phyloP scores from a whole-genome alignment of 2,329 filamentous ascomycete species.

The Bipolaris cookei region DNA sequence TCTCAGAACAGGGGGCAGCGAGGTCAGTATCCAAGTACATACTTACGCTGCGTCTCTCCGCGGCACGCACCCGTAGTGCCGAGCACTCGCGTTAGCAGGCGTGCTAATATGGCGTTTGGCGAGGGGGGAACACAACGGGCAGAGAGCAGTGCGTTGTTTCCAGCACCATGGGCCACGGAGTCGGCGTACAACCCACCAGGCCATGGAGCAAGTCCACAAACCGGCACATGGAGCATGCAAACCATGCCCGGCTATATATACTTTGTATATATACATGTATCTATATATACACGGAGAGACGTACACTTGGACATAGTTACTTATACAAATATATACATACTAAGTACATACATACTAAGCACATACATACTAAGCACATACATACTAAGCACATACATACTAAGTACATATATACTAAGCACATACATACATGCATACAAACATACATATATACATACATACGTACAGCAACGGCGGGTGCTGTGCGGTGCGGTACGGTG shows the following conservation, averaged over 20 bases:
- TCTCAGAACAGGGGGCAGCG: constrained; percentile 3
- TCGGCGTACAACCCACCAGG: constrained; percentile 4
- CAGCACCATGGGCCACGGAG: constrained; percentile 21
- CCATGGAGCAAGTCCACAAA: background rate
- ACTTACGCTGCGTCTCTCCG: background rate
- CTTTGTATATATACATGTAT: no score
- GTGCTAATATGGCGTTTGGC: constrained; percentile 8
- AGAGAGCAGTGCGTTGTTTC: background rate
- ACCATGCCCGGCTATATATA: no score
- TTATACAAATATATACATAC: no score
- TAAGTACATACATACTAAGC: background rate
- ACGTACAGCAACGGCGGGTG: background rate
- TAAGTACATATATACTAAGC: no score
- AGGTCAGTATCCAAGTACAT: background rate
- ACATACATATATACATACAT: background rate
- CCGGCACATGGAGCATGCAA: background rate
- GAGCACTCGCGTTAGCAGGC: constrained; percentile 4
- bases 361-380: no score
- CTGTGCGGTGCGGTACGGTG: background rate
- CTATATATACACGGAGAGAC: no score
- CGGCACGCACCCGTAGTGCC: background rate
- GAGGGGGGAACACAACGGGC: no score
- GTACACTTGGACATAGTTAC: no score
- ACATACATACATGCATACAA: no score
- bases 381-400: no score